Conservation (phyloP, 129 eudicot species). For the Chrysanthemum seticuspe region DNA sequence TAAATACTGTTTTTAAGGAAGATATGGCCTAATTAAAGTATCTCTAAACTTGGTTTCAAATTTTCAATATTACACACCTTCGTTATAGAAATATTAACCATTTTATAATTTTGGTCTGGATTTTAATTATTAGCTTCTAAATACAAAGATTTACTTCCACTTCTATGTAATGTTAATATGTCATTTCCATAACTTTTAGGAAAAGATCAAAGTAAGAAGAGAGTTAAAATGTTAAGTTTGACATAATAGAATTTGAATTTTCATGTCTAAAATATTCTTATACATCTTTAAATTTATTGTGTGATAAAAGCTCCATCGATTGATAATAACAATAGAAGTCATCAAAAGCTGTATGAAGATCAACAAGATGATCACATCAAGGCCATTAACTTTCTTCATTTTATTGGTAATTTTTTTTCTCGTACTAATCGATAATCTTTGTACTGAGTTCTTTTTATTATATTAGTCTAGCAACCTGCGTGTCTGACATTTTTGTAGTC, state of each 20-base stretch:
- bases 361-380: slow-evolving; percentile 21
- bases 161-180: background rate
- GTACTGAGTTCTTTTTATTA: too few relatives aligned
- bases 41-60: too few relatives aligned
- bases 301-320: slow-evolving; percentile 5
- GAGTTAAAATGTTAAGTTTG: background rate
- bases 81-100: too few relatives aligned
- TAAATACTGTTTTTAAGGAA: too few relatives aligned
- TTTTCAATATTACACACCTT: too few relatives aligned
- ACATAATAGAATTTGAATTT: background rate
- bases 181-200: too few relatives aligned
- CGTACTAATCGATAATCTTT: background rate
- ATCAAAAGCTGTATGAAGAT: slow-evolving; percentile 33
- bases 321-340: background rate
- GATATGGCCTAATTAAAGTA: too few relatives aligned
- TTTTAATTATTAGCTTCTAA: slow-evolving; percentile 3
- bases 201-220: too few relatives aligned
- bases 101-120: background rate
- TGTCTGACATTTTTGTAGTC: slow-evolving; percentile 21
- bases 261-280: slow-evolving; percentile 2
- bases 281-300: slow-evolving; percentile 11
- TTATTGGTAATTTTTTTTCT: slow-evolving; percentile 36
- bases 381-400: slow-evolving; percentile 36
- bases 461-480: too few relatives aligned
- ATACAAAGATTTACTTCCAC: slow-evolving; percentile 4